These are phyloP conservation scores for Boletus speciosus DNA, from an alignment of 768 basidiomycete species.

Conservation along the genomic window DNA sequence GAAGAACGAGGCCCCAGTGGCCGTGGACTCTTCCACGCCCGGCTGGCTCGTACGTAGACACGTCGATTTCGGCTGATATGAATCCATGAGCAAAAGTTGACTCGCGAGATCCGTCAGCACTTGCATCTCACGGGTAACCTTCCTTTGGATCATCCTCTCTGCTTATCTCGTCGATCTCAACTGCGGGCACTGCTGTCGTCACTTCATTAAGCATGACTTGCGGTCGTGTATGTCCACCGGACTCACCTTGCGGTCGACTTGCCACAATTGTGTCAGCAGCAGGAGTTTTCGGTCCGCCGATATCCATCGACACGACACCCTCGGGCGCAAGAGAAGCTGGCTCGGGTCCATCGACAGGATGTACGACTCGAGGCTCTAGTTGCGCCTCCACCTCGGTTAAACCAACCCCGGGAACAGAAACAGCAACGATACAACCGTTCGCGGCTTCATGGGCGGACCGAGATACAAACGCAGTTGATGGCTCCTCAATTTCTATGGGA, in stretches of 20 bases:
- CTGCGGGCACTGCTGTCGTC: neutral
- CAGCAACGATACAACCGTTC: neutral
- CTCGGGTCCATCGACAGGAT: neutral
- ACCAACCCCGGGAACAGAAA: neutral
- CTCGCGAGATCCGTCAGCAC: constrained; percentile 1
- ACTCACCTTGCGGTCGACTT: constrained; percentile 1
- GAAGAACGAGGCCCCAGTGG: neutral
- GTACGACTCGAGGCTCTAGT: neutral
- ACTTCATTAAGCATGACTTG: neutral
- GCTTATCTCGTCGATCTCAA: neutral
- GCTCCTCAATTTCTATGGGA: neutral
- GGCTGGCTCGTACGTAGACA: neutral
- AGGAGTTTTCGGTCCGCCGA: neutral
- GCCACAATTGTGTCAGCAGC: neutral
- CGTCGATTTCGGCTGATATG: neutral
- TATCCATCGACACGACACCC: neutral
- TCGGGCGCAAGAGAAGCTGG: too few relatives aligned
- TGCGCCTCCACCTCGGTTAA: neutral
- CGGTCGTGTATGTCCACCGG: neutral
- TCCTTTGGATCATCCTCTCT: neutral
- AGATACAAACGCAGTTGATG: constrained; percentile 5
- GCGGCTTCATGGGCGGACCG: constrained; percentile 7
- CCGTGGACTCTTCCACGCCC: neutral
- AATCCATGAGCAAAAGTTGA: neutral
- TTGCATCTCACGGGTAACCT: constrained; percentile 4